phyloP scores from a whole-genome alignment of 2,329 filamentous ascomycete species.

The Metarhizium robertsii region DNA sequence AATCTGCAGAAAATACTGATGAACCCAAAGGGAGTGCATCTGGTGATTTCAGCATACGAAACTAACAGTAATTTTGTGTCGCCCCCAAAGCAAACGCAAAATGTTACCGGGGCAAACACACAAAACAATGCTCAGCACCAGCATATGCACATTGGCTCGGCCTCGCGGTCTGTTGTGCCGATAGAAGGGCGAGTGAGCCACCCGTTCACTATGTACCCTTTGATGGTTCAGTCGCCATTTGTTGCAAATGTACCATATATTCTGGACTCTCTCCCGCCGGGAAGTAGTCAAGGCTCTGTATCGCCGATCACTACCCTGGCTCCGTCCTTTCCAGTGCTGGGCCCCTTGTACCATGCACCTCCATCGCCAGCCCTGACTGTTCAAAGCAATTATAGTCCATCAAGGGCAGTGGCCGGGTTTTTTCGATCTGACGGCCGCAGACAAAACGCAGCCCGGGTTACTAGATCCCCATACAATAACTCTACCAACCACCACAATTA shows the following conservation, averaged over 20 bases:
- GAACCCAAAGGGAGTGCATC: conserved; percentile 13
- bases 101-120: neutral
- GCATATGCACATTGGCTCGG: conserved; percentile 1
- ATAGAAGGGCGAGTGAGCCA: conserved; percentile 13
- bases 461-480: conserved; percentile 36
- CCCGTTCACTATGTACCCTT: conserved; percentile 22
- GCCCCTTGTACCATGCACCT: conserved; percentile 20
- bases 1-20: neutral
- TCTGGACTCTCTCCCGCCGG: conserved; percentile 16
- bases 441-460: conserved; percentile 38
- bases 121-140: conserved; percentile 4
- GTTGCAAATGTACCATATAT: conserved; percentile 18
- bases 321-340: conserved; percentile 21
- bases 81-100: conserved; percentile 10
- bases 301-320: conserved; percentile 20
- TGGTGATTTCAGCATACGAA: conserved; percentile 13
- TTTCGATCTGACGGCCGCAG: conserved; percentile 32
- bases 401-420: conserved; percentile 24
- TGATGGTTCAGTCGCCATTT: conserved; percentile 22
- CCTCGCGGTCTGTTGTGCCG: conserved; percentile 4
- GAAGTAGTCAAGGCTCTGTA: conserved; percentile 8
- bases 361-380: conserved; percentile 24
- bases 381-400: conserved; percentile 30
- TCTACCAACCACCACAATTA: conserved; percentile 48
- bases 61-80: conserved; percentile 3